Percentiles rank a stretch among this genome's conserved stretches.
Conservation (phyloP, 768 basidiomycete genomes). For the Favolaschia claudopus region DNA sequence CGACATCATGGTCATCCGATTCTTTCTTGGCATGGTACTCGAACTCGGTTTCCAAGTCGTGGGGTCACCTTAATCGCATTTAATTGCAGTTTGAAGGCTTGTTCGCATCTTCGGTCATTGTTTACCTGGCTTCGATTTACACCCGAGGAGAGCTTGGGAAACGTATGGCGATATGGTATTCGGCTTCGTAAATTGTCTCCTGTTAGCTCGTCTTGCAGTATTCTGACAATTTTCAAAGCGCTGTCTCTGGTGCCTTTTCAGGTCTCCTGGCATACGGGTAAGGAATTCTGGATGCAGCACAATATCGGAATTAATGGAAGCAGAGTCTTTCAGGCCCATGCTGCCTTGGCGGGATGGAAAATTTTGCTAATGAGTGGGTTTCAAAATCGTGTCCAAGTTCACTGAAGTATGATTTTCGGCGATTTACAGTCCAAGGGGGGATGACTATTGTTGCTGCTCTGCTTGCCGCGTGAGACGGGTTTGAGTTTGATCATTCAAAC, state of each 20-base stretch:
- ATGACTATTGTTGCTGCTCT: background rate
- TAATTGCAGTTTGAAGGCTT: background rate
- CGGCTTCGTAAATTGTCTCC: background rate
- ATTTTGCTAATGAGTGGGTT: constrained; percentile 1
- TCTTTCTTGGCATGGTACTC: constrained; percentile 8
- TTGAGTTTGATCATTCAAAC: background rate
- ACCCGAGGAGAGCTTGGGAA: background rate
- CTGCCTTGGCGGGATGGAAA: constrained; percentile 3
- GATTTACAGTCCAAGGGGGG: too few relatives aligned
- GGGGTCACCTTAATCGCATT: background rate
- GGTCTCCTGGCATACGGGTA: background rate
- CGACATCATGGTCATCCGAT: background rate
- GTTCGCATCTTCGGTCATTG: background rate
- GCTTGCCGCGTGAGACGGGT: background rate
- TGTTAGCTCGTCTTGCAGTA: background rate
- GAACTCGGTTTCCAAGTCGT: background rate
- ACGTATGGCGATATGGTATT: background rate
- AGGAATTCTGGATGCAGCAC: too few relatives aligned
- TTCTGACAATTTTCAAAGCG: background rate
- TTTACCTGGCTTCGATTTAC: background rate
- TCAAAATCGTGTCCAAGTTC: too few relatives aligned
- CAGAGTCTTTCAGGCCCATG: constrained; percentile 2
- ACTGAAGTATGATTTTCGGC: too few relatives aligned
- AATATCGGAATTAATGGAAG: background rate
- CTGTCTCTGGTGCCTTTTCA: background rate